phyloP scores from a whole-genome alignment of 176 grass and related monocot species.

The Phyllostachys edulis region DNA sequence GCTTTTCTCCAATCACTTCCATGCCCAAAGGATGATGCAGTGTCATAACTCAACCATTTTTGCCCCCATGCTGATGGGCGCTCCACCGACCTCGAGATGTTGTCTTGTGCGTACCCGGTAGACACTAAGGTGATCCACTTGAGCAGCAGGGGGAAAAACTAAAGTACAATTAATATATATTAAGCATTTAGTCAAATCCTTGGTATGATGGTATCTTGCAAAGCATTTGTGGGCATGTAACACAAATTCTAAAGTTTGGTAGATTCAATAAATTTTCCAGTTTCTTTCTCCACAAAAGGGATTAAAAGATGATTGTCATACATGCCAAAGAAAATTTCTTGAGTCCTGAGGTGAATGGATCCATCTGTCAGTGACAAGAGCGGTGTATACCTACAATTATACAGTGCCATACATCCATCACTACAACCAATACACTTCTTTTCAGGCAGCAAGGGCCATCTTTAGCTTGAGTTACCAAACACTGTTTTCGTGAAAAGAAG shows the following conservation, averaged over 20 bases:
- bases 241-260: too few species aligned
- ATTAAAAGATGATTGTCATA: background rate
- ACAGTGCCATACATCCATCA: background rate
- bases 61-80: background rate
- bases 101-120: background rate
- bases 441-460: conserved; percentile 19
- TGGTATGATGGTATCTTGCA: background rate
- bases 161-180: background rate
- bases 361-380: background rate
- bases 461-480: background rate
- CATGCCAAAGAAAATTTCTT: background rate
- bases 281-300: too few species aligned
- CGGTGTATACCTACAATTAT: background rate
- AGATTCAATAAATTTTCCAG: too few species aligned
- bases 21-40: conserved; percentile 16
- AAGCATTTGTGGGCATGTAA: too few species aligned
- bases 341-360: background rate
- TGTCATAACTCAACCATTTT: background rate
- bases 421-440: background rate
- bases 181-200: background rate
- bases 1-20: conserved; percentile 36
- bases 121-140: background rate
- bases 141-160: background rate
- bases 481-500: conserved; percentile 29
- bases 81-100: background rate